phyloP scores from a whole-genome alignment of 306 rosid genomes.

The Cucurbita maxima region DNA sequence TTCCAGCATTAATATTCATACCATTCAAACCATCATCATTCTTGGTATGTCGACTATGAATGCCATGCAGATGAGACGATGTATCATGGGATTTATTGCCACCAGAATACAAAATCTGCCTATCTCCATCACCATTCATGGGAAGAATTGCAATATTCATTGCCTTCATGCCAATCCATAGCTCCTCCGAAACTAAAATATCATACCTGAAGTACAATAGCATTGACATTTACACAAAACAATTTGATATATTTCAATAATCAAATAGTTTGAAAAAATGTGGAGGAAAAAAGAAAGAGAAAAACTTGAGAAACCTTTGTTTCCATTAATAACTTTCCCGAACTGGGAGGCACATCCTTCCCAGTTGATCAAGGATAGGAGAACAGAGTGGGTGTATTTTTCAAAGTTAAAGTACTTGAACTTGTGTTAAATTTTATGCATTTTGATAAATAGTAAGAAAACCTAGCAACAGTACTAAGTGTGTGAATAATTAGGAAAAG shows the following conservation, averaged over 20 bases:
- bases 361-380: background rate
- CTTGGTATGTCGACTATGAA: conserved; percentile 18
- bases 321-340: background rate
- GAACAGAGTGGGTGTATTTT: background rate
- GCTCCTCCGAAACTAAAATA: conserved; percentile 28
- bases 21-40: conserved; percentile 28
- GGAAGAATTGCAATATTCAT: conserved; percentile 27
- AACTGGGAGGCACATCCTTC: background rate
- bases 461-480: background rate
- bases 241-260: background rate
- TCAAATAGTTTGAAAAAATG: background rate
- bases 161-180: conserved; percentile 32
- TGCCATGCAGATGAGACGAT: conserved; percentile 22
- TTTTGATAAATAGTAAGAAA: background rate
- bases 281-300: background rate
- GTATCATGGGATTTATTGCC: conserved; percentile 27
- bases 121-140: conserved; percentile 35
- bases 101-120: conserved; percentile 26
- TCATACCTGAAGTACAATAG: conserved; percentile 36
- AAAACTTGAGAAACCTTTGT: background rate
- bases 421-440: background rate
- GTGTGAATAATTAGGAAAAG: background rate
- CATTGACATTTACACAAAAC: background rate
- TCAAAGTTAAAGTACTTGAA: background rate
- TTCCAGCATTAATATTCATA: conserved; percentile 14